phyloP scores from a whole-genome alignment of 495 filamentous ascomycete species.

The Daldinia vernicosa region DNA sequence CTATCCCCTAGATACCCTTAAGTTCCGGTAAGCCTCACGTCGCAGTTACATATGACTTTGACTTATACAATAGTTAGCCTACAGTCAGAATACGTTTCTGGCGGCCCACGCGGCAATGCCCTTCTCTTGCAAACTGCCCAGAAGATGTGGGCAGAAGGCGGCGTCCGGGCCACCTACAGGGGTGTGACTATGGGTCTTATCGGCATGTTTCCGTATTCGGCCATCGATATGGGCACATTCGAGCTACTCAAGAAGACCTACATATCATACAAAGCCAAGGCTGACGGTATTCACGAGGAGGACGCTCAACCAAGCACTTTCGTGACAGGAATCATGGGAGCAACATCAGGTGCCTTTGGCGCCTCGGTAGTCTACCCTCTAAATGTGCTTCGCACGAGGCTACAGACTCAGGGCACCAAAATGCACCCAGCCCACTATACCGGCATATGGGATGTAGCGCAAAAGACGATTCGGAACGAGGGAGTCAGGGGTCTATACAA shows the following conservation, averaged over 20 bases:
- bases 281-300: slow-evolving; percentile 77
- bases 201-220: slow-evolving; percentile 97
- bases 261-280: slow-evolving; percentile 72
- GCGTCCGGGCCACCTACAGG: slow-evolving; percentile 83
- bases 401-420: slow-evolving; percentile 93
- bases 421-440: slow-evolving; percentile 91
- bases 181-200: slow-evolving; percentile 90
- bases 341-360: slow-evolving; percentile 88
- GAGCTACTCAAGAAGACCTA: slow-evolving; percentile 86
- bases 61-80: slow-evolving; percentile 63
- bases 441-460: slow-evolving; percentile 85
- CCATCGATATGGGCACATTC: slow-evolving; percentile 95
- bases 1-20: slow-evolving; percentile 96
- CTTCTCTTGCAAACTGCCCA: slow-evolving; percentile 82
- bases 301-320: slow-evolving; percentile 81
- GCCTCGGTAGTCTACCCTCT: slow-evolving; percentile 94
- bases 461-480: slow-evolving; percentile 82
- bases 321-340: slow-evolving; percentile 83
- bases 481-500: slow-evolving; percentile 90
- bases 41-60: neutral
- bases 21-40: slow-evolving; percentile 73
- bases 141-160: slow-evolving; percentile 83
- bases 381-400: slow-evolving; percentile 90
- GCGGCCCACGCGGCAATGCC: slow-evolving; percentile 82
- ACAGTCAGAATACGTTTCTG: slow-evolving; percentile 91